Conservation (phyloP, 2,329 filamentous ascomycete genomes). For the Diaporthe sp. region DNA sequence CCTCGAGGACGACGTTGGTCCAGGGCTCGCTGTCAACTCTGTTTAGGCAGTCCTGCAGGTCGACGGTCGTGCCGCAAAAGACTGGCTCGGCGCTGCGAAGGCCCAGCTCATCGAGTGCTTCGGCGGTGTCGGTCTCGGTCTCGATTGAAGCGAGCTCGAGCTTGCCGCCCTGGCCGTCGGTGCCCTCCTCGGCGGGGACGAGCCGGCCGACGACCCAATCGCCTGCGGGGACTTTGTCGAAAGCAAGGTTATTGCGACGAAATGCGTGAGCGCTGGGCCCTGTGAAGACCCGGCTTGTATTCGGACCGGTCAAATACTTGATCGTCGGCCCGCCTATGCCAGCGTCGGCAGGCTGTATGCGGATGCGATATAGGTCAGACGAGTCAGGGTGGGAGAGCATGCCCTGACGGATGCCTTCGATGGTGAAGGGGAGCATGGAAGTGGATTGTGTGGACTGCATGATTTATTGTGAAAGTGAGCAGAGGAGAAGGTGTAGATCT, state of each 20-base stretch:
- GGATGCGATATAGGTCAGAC: conserved; percentile 6
- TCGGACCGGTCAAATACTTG: background rate
- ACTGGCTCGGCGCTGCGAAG: background rate
- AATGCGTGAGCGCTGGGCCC: background rate
- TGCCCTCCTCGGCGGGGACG: background rate
- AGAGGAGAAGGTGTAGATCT: background rate
- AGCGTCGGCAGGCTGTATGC: background rate
- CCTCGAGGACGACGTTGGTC: background rate
- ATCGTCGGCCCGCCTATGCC: background rate
- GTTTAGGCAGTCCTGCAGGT: background rate
- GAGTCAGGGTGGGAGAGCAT: background rate
- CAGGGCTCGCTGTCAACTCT: background rate
- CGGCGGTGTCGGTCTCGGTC: background rate
- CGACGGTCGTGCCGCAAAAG: background rate
- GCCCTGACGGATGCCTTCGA: background rate
- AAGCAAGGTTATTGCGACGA: background rate
- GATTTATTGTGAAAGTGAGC: background rate
- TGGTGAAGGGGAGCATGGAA: background rate
- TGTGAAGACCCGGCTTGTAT: background rate
- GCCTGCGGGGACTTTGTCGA: conserved; percentile 15
- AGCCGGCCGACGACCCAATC: conserved; percentile 28
- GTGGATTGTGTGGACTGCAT: conserved; percentile 1
- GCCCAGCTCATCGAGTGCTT: background rate
- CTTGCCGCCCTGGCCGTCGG: conserved; percentile 9
- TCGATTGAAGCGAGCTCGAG: conserved; percentile 20